These are phyloP conservation scores for Echinochloa phyllopogon DNA, from an alignment of 176 grass and related monocot species.

Conservation along the genomic window DNA sequence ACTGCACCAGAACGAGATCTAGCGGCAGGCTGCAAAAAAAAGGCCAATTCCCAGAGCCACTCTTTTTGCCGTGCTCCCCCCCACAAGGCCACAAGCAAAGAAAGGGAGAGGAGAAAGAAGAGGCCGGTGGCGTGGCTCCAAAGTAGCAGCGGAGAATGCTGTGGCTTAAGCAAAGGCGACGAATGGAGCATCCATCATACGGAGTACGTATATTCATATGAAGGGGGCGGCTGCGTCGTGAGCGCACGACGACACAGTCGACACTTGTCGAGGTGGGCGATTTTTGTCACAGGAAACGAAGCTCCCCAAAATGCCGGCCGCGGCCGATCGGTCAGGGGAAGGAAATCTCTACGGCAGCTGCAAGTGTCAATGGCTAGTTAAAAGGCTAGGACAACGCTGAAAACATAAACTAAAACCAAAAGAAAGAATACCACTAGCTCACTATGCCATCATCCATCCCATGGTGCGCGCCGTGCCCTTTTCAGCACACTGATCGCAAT, in stretches of 20 bases:
- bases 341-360: neutral
- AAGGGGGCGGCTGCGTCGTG: neutral
- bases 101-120: neutral
- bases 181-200: too few species aligned
- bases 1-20: neutral
- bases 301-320: too few species aligned
- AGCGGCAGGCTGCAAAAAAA: neutral
- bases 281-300: neutral
- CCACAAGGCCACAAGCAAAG: neutral
- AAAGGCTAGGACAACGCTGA: neutral
- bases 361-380: neutral
- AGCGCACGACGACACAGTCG: too few species aligned
- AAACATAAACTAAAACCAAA: neutral
- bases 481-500: neutral
- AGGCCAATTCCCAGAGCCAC: constrained; percentile 11
- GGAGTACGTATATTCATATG: too few species aligned
- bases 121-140: constrained; percentile 9
- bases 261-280: too few species aligned
- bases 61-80: neutral
- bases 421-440: too few species aligned
- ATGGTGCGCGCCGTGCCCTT: neutral
- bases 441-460: neutral
- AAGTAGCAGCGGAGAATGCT: constrained; percentile 16
- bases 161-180: constrained; percentile 5
- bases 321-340: neutral